Conservation (phyloP, 345 rosid genomes). For the Barbarea vulgaris region DNA sequence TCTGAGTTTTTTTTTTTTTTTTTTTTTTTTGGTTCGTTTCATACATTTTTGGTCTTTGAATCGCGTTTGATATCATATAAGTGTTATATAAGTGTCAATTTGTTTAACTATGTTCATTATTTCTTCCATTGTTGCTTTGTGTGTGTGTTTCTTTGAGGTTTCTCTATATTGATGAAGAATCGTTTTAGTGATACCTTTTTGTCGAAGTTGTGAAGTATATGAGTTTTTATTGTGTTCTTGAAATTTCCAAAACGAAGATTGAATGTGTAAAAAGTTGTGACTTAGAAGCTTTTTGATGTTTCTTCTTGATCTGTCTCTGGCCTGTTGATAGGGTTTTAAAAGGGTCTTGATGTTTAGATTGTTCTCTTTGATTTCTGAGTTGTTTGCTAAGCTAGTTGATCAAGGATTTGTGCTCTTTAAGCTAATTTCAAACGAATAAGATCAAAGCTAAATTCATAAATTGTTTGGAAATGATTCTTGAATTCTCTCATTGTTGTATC, state of each 20-base stretch:
- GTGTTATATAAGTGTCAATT: background rate
- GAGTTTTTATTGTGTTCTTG: background rate
- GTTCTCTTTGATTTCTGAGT: background rate
- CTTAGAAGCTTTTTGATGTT: background rate
- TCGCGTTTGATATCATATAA: background rate
- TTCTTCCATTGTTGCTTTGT: background rate
- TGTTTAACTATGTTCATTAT: background rate
- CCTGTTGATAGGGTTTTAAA: background rate
- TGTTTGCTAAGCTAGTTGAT: background rate
- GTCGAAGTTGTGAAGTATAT: background rate
- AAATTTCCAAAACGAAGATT: background rate
- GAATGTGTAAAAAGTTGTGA: background rate
- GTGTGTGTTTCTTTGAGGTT: background rate
- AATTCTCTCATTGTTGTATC: background rate
- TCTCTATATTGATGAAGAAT: background rate
- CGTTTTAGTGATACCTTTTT: background rate
- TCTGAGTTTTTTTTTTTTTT: conserved; percentile 6
- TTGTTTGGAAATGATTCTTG: background rate
- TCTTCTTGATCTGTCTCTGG: background rate
- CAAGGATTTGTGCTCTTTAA: background rate
- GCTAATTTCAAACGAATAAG: background rate
- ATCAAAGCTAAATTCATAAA: background rate
- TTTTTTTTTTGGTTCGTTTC: too few species aligned
- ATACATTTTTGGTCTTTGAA: background rate
- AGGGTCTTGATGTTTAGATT: background rate